Conservation (phyloP, 129 eudicot species). For the Lactuca saligna region DNA sequence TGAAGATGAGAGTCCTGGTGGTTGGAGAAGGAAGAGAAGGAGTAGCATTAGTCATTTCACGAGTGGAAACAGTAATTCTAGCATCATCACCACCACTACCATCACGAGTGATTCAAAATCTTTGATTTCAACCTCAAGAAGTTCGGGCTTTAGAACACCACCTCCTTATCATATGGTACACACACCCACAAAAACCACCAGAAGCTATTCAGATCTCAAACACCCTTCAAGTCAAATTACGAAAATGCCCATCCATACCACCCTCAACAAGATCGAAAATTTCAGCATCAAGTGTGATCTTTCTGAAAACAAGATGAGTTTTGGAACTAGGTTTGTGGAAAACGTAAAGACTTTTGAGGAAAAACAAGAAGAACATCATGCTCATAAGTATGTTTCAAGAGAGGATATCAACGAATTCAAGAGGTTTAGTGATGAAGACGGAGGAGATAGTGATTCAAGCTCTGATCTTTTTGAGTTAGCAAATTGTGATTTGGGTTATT, state of each 20-base stretch:
- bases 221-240: conserved; percentile 22
- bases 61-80: conserved; percentile 26
- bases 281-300: conserved; percentile 31
- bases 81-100: conserved; percentile 17
- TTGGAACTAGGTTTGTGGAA: conserved; percentile 28
- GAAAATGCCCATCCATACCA: conserved; percentile 34
- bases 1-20: conserved; percentile 58
- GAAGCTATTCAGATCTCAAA: conserved; percentile 41
- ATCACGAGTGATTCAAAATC: conserved; percentile 41
- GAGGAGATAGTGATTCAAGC: conserved; percentile 93
- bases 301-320: conserved; percentile 34
- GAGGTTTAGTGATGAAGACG: conserved; percentile 47
- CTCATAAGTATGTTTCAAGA: conserved; percentile 20
- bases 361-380: conserved; percentile 14
- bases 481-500: conserved; percentile 63
- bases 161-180: conserved; percentile 46
- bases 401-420: conserved; percentile 36
- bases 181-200: conserved; percentile 53
- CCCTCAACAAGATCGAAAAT: conserved; percentile 40
- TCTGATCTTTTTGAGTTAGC: conserved; percentile 90
- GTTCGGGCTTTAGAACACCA: conserved; percentile 76
- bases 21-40: conserved; percentile 75
- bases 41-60: conserved; percentile 83
- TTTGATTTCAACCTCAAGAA: conserved; percentile 43
- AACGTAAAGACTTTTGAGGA: conserved; percentile 23